These are phyloP conservation scores for Lipomyces orientalis DNA, from an alignment of 805 yeast genomes.

Conservation along the genomic window DNA sequence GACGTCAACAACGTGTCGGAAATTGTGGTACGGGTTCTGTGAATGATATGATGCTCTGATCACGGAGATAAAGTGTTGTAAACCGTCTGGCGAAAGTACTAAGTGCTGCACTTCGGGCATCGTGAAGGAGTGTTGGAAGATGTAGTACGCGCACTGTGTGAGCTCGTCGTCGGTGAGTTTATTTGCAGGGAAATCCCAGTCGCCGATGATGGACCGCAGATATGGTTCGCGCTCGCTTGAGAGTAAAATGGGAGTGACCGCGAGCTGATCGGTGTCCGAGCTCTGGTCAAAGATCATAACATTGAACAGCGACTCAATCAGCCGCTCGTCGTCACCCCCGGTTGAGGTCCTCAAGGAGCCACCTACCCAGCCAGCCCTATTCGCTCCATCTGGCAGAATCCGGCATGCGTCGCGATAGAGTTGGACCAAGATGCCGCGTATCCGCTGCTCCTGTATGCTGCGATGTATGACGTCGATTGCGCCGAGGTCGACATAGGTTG, in stretches of 20 bases:
- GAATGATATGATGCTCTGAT: conserved; percentile 79
- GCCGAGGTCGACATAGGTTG: conserved; percentile 16
- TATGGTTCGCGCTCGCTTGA: not conserved
- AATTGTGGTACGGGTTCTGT: conserved; percentile 92
- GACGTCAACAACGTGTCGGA: conserved; percentile 94
- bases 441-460: conserved; percentile 10
- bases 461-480: conserved; percentile 28
- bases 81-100: conserved; percentile 29
- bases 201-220: conserved; percentile 13
- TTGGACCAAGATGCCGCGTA: conserved; percentile 22
- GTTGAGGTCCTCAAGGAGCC: not conserved
- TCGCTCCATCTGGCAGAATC: not conserved
- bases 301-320: conserved; percentile 9
- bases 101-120: conserved; percentile 37
- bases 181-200: conserved; percentile 37
- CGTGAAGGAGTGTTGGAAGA: conserved; percentile 54
- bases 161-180: conserved; percentile 37
- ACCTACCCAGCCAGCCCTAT: conserved; percentile 7
- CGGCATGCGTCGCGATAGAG: conserved; percentile 7
- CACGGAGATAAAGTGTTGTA: conserved; percentile 57
- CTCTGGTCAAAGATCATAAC: conserved; percentile 20
- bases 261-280: not conserved
- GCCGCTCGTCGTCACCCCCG: conserved; percentile 8
- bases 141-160: conserved; percentile 51
- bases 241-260: not conserved